phyloP scores from a whole-genome alignment of 2,329 filamentous ascomycete genomes.

The Aspergillus versicolor region DNA sequence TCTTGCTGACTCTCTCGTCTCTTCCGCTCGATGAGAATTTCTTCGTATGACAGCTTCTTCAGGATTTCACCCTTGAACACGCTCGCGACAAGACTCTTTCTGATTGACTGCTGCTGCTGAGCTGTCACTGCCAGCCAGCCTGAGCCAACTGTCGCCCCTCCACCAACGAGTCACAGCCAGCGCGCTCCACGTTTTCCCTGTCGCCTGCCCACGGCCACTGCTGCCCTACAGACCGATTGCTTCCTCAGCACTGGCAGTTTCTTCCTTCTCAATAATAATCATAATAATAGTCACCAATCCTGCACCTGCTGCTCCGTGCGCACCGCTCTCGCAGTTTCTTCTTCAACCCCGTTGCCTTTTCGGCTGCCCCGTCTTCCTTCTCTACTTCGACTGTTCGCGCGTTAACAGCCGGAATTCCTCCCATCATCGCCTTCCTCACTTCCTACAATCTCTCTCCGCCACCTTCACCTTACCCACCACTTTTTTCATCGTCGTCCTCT shows the following conservation, averaged over 20 bases:
- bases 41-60: not conserved
- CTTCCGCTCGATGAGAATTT: not conserved
- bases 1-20: not conserved
- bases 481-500: not conserved
- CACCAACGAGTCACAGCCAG: slow-evolving; percentile 14
- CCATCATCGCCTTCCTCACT: not conserved
- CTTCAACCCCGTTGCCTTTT: slow-evolving; percentile 7
- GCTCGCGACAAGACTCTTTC: not conserved
- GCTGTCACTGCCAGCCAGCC: not conserved
- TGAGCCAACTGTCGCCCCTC: slow-evolving; percentile 19
- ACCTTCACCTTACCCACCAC: not conserved
- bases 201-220: slow-evolving; percentile 10
- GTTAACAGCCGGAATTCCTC: slow-evolving; percentile 7
- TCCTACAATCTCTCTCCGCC: not conserved
- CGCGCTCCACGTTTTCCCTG: slow-evolving; percentile 24
- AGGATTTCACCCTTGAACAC: not conserved
- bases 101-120: not conserved
- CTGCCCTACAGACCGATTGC: slow-evolving; percentile 6
- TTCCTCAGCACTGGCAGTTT: slow-evolving; percentile 4
- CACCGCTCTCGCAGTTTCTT: slow-evolving; percentile 7
- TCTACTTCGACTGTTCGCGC: not conserved
- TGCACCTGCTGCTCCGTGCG: slow-evolving; percentile 15
- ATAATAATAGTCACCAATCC: not conserved
- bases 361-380: slow-evolving; percentile 20
- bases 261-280: not conserved